Percentiles rank a stretch among this genome's conserved stretches.
Conservation (phyloP, 768 basidiomycete genomes). For the Rhodotorula toruloides region DNA sequence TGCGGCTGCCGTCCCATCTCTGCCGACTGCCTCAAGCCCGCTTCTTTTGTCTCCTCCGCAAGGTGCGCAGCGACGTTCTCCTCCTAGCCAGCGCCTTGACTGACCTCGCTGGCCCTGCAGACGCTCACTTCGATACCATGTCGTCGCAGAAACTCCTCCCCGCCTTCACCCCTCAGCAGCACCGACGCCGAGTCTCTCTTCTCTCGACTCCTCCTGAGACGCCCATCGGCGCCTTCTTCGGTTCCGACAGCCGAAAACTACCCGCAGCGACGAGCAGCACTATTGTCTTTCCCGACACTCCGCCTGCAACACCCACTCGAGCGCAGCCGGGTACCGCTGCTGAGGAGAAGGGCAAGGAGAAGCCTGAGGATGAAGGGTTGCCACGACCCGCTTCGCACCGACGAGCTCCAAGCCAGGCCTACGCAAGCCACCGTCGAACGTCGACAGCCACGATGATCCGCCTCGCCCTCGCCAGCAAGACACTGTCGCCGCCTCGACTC, state of each 20-base stretch:
- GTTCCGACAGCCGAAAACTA: background rate
- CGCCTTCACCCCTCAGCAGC: background rate
- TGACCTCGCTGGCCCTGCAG: no score
- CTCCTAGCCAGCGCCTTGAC: no score
- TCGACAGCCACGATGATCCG: slow-evolving; percentile 23
- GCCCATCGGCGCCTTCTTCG: slow-evolving; percentile 21
- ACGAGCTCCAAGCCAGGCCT: slow-evolving; percentile 1
- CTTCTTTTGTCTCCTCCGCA: no score
- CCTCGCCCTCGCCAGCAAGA: background rate
- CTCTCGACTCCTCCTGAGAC: slow-evolving; percentile 26
- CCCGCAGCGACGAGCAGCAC: background rate
- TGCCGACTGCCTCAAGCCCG: no score
- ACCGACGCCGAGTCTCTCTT: slow-evolving; percentile 15
- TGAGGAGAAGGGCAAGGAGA: background rate
- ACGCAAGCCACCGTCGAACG: slow-evolving; percentile 24
- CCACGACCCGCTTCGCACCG: background rate
- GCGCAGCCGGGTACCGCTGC: background rate
- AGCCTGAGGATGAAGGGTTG: background rate
- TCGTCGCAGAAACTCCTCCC: background rate
- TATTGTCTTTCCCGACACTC: slow-evolving; percentile 9
- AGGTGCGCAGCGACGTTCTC: no score
- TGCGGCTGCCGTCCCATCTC: no score
- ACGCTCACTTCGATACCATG: no score
- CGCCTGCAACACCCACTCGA: slow-evolving; percentile 15
- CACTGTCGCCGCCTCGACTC: background rate